phyloP scores from a whole-genome alignment of 768 basidiomycete species.

The Cystofilobasidium ferigula region DNA sequence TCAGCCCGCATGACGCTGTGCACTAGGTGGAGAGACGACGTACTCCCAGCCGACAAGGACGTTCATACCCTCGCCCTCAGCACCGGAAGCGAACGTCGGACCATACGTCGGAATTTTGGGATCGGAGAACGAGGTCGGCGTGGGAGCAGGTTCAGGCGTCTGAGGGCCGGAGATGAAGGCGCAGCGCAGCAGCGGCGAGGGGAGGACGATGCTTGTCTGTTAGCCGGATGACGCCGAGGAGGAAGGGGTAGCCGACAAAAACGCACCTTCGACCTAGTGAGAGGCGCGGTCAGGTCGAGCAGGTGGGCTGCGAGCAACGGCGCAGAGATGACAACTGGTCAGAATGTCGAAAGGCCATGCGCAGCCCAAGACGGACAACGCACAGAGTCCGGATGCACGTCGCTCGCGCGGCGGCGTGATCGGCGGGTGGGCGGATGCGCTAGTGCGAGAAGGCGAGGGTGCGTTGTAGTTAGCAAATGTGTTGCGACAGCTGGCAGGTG shows the following conservation, averaged over 20 bases:
- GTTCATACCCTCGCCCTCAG: neutral
- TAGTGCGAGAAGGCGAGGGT: neutral
- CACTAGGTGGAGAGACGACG: neutral
- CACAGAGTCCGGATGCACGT: conserved; percentile 12
- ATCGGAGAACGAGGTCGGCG: conserved; percentile 12
- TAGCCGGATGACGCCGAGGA: no score
- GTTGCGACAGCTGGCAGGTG: neutral
- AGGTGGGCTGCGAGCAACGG: conserved; percentile 3
- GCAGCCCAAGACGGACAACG: neutral
- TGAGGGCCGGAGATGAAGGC: neutral
- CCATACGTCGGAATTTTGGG: conserved; percentile 22
- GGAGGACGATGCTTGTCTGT: no score
- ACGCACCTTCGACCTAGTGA: conserved; percentile 2
- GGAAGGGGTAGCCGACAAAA: neutral
- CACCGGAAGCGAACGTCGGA: neutral
- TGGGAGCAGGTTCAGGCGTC: neutral
- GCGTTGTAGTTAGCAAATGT: neutral
- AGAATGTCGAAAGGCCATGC: neutral
- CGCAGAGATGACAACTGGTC: neutral
- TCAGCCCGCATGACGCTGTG: neutral
- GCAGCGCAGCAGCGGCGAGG: neutral
- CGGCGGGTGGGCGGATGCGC: neutral
- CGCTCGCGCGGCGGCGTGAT: neutral
- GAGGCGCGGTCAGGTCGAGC: conserved; percentile 12
- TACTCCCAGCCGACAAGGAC: conserved; percentile 17